These are phyloP conservation scores for Caryopteris hybrid DNA, from an alignment of 305 asterid species.

Conservation along the genomic window DNA sequence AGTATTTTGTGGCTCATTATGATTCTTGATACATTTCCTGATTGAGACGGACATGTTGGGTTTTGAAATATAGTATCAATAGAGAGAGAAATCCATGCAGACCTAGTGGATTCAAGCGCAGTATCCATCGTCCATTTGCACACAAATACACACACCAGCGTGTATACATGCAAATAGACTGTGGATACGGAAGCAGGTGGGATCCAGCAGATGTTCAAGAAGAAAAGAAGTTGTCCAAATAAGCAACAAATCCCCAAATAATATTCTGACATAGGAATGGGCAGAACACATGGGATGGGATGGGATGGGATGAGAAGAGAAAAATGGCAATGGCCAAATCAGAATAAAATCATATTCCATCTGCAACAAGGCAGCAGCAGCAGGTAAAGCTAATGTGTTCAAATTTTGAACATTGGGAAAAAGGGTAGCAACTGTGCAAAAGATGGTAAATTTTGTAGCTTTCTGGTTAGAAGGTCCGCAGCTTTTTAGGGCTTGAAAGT, in stretches of 20 bases:
- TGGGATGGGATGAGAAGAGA: neutral
- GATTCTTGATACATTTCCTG: neutral
- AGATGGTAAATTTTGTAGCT: conserved; percentile 21
- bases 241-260: neutral
- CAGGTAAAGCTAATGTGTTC: conserved; percentile 24
- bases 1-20: neutral
- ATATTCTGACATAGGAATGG: conserved; percentile 22
- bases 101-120: neutral
- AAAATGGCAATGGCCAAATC: conserved; percentile 1
- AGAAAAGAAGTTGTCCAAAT: neutral
- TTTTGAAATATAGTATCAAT: conserved; percentile 4
- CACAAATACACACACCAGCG: neutral
- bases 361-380: conserved; percentile 26
- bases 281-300: conserved; percentile 18
- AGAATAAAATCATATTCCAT: conserved; percentile 40
- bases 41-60: conserved; percentile 1
- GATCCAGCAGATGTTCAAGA: neutral
- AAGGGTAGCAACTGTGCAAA: conserved; percentile 12
- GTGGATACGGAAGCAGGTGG: neutral
- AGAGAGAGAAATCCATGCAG: too few species aligned
- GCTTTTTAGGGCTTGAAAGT: conserved; percentile 25
- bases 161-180: neutral
- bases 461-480: conserved; percentile 1
- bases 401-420: conserved; percentile 19
- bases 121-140: neutral